Evolutionary conservation across 2,329 filamentous ascomycete genomes (phyloP).

Genomic region (Sclerotiophoma versabilis): DNA sequence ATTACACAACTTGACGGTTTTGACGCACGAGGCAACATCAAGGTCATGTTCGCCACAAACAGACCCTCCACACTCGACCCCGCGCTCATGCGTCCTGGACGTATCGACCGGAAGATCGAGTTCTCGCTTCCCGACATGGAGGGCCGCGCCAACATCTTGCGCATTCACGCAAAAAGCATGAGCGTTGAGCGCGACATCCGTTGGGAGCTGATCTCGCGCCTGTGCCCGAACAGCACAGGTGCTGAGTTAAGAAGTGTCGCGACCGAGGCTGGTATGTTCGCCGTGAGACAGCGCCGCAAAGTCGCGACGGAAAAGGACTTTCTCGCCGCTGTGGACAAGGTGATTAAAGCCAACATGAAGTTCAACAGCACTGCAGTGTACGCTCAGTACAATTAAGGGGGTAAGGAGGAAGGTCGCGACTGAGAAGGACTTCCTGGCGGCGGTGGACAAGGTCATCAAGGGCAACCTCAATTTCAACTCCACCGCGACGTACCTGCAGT

Average conservation of each 20-base stretch:
- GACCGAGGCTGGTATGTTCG: conserved; percentile 98
- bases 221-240: conserved; percentile 97
- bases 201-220: conserved; percentile 96
- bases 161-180: conserved; percentile 99
- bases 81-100: conserved; percentile 94
- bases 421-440: conserved; percentile 97
- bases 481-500: conserved; percentile 97
- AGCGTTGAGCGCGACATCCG: conserved; percentile 97
- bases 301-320: conserved; percentile 99
- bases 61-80: conserved; percentile 93
- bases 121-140: conserved; percentile 97
- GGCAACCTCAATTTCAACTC: conserved; percentile 99
- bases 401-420: conserved; percentile 95
- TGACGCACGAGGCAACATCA: conserved; percentile 96
- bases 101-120: conserved; percentile 98
- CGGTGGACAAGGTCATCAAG: conserved; percentile 99
- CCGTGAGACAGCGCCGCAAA: conserved; percentile 99
- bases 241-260: conserved; percentile 96
- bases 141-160: conserved; percentile 94
- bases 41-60: conserved; percentile 99
- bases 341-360: conserved; percentile 98
- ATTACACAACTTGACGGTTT: conserved; percentile 98
- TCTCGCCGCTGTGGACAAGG: conserved; percentile 96
- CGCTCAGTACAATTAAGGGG: conserved; percentile 95
- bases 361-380: conserved; percentile 99